Evolutionary conservation across 73 alveolate genomes (phyloP).

Genomic region (Chromera velia): DNA sequence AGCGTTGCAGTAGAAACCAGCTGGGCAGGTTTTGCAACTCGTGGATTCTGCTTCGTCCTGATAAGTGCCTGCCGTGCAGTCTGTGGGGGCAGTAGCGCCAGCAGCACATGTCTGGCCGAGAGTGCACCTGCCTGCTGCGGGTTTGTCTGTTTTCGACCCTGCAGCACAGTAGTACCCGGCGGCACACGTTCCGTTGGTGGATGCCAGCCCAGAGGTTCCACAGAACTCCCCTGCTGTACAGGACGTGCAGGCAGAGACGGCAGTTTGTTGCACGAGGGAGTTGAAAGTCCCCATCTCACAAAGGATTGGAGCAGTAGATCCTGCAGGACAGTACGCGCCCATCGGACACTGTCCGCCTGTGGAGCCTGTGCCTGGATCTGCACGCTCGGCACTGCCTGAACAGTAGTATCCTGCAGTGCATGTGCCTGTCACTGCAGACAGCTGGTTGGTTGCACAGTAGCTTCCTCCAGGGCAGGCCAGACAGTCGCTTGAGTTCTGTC

Average conservation of each 20-base stretch:
- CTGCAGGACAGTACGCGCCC: conserved; percentile 45
- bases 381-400: conserved; percentile 39
- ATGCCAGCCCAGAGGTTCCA: conserved; percentile 15
- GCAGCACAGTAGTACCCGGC: conserved; percentile 56
- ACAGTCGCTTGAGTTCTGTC: conserved; percentile 31
- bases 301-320: background rate
- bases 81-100: conserved; percentile 27
- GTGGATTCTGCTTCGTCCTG: conserved; percentile 7
- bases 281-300: conserved; percentile 46
- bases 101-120: conserved; percentile 49
- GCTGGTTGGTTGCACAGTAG: conserved; percentile 21
- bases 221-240: conserved; percentile 59
- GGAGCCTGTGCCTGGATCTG: no score
- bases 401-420: conserved; percentile 54
- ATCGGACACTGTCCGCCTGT: background rate
- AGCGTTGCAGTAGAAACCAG: conserved; percentile 47
- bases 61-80: conserved; percentile 33
- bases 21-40: conserved; percentile 25
- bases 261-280: conserved; percentile 19
- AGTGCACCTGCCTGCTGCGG: conserved; percentile 39
- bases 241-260: conserved; percentile 29
- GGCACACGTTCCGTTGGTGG: conserved; percentile 45
- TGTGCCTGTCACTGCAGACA: conserved; percentile 4
- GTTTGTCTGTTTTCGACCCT: conserved; percentile 37
- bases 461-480: conserved; percentile 53